A percentile compares a stretch with the other conserved stretches of the same genome.
Evolutionary conservation across 352 stramenopile species (phyloP).

Genomic region (Phytopythium helicoides): DNA sequence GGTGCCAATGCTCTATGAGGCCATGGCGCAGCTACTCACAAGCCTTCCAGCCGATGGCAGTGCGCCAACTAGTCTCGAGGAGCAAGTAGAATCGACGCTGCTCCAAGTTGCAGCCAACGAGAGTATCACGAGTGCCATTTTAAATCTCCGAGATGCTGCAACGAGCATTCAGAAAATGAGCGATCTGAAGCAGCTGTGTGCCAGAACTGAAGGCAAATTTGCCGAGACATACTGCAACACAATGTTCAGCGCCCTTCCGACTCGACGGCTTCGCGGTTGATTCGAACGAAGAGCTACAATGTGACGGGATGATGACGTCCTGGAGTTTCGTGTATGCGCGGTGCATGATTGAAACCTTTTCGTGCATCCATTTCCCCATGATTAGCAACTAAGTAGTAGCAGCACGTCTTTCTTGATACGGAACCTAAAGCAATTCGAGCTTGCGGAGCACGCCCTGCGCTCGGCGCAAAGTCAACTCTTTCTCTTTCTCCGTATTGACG

Average conservation of each 20-base stretch:
- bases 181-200: conserved; percentile 25
- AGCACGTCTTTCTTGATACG: no score
- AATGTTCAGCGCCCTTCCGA: conserved; percentile 20
- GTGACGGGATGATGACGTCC: no score
- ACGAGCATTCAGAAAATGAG: conserved; percentile 28
- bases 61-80: neutral
- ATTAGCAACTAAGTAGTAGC: no score
- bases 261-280: conserved; percentile 23
- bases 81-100: conserved; percentile 1
- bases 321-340: no score
- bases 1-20: neutral
- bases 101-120: conserved; percentile 8
- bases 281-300: no score
- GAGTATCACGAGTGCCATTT: conserved; percentile 23
- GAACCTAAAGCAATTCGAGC: conserved; percentile 37
- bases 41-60: conserved; percentile 9
- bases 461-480: conserved; percentile 54
- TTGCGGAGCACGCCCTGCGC: conserved; percentile 60
- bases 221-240: conserved; percentile 32
- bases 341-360: no score
- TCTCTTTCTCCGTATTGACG: conserved; percentile 72
- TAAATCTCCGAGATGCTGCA: conserved; percentile 18
- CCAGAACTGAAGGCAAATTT: conserved; percentile 23
- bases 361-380: no score
- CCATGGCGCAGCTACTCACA: neutral